Evolutionary conservation across 495 filamentous ascomycete genomes (phyloP).

Genomic region (Evernia prunastri): DNA sequence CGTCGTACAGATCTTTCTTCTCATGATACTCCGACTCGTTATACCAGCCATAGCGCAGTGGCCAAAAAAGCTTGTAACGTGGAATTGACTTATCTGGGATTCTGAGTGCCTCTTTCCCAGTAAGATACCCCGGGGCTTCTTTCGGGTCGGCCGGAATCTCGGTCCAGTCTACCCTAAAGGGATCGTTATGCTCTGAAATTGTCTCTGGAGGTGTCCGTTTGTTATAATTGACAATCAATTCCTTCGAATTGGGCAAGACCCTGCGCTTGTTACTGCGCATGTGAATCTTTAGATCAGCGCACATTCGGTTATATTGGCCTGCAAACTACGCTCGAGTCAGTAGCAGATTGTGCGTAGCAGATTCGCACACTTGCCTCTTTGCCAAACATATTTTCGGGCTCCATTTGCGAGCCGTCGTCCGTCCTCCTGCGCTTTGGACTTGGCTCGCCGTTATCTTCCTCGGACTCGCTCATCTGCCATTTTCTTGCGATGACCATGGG

Average conservation of each 20-base stretch:
- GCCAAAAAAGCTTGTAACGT: constrained; percentile 87
- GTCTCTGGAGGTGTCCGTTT: constrained; percentile 69
- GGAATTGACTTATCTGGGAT: constrained; percentile 86
- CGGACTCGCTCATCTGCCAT: constrained; percentile 67
- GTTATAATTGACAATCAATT: constrained; percentile 89
- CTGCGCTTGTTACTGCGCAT: constrained; percentile 91
- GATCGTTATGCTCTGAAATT: constrained; percentile 91
- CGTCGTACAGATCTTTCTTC: constrained; percentile 69
- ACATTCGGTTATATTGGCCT: constrained; percentile 73
- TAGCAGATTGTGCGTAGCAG: background rate
- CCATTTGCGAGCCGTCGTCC: constrained; percentile 49
- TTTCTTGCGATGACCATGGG: constrained; percentile 87
- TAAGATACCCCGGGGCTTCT: constrained; percentile 62
- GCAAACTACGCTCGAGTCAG: constrained; percentile 48
- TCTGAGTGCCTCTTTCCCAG: constrained; percentile 73
- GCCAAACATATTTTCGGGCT: constrained; percentile 75
- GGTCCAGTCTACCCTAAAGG: constrained; percentile 90
- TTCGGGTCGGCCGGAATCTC: constrained; percentile 57
- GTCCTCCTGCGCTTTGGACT: constrained; percentile 79
- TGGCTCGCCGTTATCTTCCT: constrained; percentile 71
- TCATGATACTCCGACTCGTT: constrained; percentile 84
- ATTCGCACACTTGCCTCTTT: constrained; percentile 57
- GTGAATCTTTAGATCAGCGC: constrained; percentile 73
- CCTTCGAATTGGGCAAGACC: constrained; percentile 91
- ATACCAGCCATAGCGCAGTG: constrained; percentile 75